Conservation (phyloP, 257 asterid species). For the Solanum sparsipilum region DNA sequence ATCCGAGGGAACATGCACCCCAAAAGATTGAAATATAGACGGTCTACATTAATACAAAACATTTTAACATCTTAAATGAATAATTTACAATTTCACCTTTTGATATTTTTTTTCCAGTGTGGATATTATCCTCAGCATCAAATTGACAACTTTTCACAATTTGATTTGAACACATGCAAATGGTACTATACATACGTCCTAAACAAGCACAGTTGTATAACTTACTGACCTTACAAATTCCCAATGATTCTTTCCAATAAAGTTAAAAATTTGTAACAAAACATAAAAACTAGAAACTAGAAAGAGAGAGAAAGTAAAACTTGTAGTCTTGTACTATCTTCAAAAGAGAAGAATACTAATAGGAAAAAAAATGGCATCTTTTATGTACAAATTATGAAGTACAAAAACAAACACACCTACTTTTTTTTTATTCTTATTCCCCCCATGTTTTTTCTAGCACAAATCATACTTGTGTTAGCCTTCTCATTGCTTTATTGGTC, state of each 20-base stretch:
- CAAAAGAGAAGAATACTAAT: neutral
- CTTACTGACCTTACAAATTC: neutral
- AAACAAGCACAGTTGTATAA: neutral
- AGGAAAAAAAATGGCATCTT: neutral
- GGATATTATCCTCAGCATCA: neutral
- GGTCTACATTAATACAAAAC: accelerated
- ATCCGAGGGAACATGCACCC: too few relatives aligned
- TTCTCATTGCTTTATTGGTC: neutral
- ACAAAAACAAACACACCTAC: neutral
- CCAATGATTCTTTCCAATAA: neutral
- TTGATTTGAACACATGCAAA: neutral
- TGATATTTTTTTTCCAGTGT: neutral
- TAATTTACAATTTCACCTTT: neutral
- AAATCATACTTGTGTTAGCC: neutral
- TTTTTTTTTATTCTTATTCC: neutral
- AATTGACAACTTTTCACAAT: neutral
- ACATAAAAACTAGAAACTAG: neutral
- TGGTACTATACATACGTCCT: neutral
- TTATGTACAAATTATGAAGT: neutral
- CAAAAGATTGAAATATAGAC: too few relatives aligned
- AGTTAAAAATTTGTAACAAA: neutral
- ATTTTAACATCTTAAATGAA: too few relatives aligned
- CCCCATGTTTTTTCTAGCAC: neutral
- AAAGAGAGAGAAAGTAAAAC: neutral
- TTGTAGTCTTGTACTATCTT: neutral